Evolutionary conservation across 2,329 filamentous ascomycete species (phyloP), one percentile per base, ranked within the genome.

Genomic region (Sporothrix curviconia): DNA sequence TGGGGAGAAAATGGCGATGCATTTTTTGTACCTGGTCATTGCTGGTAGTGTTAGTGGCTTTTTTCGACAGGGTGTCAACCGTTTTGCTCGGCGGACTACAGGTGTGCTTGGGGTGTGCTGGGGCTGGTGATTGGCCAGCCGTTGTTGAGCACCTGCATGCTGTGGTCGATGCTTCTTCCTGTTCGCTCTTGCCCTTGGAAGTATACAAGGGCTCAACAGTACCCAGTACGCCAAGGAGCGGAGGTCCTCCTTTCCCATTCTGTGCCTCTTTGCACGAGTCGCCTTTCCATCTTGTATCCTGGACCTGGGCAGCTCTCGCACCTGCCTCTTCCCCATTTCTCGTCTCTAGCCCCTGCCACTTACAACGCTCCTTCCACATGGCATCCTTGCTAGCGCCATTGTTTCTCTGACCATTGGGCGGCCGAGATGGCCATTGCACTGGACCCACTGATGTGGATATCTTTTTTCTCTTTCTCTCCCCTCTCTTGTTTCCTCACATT

Each of bases 81-180:
- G 40, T n/a, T 32, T 43, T 53, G 53, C 42, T 47, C 54, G 43
- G 54, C 54, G 54, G 43, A n/a, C 32, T 56, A 56, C n/a, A 55
- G 42, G 34, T 55, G 53, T 32, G 37, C 50, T 32, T 30, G 12
- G 32, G 50, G 34, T 51, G 49, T 56, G 54, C 54, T 56, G 6
- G 11, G 12, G 34, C 54, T n/a, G 15, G 34, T 56, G 54, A 56
- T 56, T 56, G 54, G 54, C 43, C n/a, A 30, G 34, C 5, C 14
- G 34, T 11, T 36, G 42, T 46, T 37, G 39, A 43, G 37, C 51
- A 54, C 51, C 39, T 44, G 50, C 50, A 53, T 40, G 42, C 30
- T 24, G 50, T 42, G 50, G 37, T 32, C 50, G 36, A 30, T 53
- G 36, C 37, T 42, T 42, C 50, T 25, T 53, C 50, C 37, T 40